Evolutionary conservation across 805 yeast genomes (phyloP).

Genomic region (Lipomyces mesembrius): DNA sequence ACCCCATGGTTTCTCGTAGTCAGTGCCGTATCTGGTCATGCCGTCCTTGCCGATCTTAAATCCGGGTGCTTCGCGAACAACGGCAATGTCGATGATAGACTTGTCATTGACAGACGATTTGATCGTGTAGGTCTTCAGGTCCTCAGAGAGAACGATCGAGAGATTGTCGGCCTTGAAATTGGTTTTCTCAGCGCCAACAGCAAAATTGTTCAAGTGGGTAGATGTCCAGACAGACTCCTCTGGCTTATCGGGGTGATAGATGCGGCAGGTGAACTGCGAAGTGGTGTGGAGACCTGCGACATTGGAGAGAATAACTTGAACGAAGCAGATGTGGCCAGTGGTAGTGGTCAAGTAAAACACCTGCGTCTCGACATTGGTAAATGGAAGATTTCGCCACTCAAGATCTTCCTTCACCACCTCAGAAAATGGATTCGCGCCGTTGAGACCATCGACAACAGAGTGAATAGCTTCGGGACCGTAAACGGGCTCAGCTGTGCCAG

Average conservation of each 20-base stretch:
- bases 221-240: slow-evolving; percentile 82
- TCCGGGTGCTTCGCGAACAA: slow-evolving; percentile 71
- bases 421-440: slow-evolving; percentile 60
- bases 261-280: slow-evolving; percentile 91
- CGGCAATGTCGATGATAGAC: slow-evolving; percentile 68
- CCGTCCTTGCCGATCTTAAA: slow-evolving; percentile 92
- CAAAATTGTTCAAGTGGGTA: slow-evolving; percentile 80
- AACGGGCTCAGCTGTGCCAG: slow-evolving; percentile 97
- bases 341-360: slow-evolving; percentile 79
- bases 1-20: slow-evolving; percentile 89
- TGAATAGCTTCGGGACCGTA: slow-evolving; percentile 92
- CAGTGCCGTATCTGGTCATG: slow-evolving; percentile 82
- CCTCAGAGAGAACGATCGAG: slow-evolving; percentile 63
- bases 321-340: slow-evolving; percentile 67
- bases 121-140: slow-evolving; percentile 55
- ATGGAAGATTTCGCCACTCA: slow-evolving; percentile 71
- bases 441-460: slow-evolving; percentile 70
- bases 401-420: slow-evolving; percentile 70
- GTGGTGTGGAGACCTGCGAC: slow-evolving; percentile 74
- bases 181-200: slow-evolving; percentile 56
- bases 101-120: slow-evolving; percentile 70
- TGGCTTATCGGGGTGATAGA: slow-evolving; percentile 60
- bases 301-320: slow-evolving; percentile 92
- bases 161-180: slow-evolving; percentile 80
- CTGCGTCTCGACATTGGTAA: slow-evolving; percentile 94